Evolutionary conservation across 2,329 filamentous ascomycete species (phyloP).

Genomic region (Knufia petricola): DNA sequence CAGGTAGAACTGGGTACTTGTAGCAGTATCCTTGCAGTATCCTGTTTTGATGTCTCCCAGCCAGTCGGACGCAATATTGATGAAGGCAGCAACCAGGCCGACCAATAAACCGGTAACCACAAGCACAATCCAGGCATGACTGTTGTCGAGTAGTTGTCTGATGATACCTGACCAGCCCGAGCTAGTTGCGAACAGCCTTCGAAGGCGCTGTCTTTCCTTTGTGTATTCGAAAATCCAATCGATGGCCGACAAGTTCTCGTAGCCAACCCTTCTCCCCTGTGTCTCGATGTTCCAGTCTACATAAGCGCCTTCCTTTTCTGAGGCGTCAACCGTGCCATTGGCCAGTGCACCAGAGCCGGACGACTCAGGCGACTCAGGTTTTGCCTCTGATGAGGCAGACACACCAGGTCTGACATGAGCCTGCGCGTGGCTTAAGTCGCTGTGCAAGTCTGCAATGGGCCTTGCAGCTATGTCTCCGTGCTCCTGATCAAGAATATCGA

Average conservation of each 20-base stretch:
- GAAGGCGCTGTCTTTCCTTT: conserved; percentile 80
- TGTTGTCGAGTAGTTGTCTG: conserved; percentile 66
- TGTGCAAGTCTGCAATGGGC: background rate
- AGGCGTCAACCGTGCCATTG: conserved; percentile 1
- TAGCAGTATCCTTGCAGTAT: conserved; percentile 66
- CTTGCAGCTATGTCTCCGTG: conserved; percentile 14
- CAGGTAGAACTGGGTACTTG: conserved; percentile 81
- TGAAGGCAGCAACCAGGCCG: conserved; percentile 74
- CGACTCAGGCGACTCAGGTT: background rate
- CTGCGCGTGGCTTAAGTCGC: background rate
- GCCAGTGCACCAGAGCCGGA: background rate
- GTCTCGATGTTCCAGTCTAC: conserved; percentile 84
- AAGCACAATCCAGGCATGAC: conserved; percentile 85
- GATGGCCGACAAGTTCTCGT: conserved; percentile 93
- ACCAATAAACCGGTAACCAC: conserved; percentile 76
- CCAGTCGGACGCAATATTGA: conserved; percentile 89
- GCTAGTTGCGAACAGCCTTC: conserved; percentile 57
- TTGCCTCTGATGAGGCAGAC: background rate
- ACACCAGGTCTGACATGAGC: background rate
- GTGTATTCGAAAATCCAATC: conserved; percentile 99
- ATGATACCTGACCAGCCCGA: conserved; percentile 63
- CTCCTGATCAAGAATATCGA: conserved; percentile 14
- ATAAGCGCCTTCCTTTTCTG: conserved; percentile 32
- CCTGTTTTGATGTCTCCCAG: conserved; percentile 85
- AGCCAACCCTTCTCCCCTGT: conserved; percentile 79